Conservation (phyloP, 2,329 filamentous ascomycete genomes). For the Pseudocercospora cruenta region DNA sequence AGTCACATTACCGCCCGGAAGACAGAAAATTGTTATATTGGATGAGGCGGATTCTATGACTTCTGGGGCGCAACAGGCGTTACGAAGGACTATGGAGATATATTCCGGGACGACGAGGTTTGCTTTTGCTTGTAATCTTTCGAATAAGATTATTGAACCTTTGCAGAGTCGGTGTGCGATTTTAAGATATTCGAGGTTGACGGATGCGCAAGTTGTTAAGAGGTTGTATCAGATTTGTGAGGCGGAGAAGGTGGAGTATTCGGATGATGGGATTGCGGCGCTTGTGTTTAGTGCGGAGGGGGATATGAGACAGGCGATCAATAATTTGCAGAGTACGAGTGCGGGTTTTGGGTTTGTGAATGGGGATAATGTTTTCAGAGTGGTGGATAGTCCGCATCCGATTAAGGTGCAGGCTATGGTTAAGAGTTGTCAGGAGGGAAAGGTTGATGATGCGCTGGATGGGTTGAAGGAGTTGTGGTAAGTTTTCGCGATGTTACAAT, state of each 20-base stretch:
- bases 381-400: slow-evolving; percentile 94
- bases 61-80: slow-evolving; percentile 89
- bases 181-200: slow-evolving; percentile 87
- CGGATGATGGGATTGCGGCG: slow-evolving; percentile 92
- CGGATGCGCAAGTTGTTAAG: slow-evolving; percentile 89
- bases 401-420: slow-evolving; percentile 99
- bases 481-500: not conserved
- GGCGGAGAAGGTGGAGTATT: slow-evolving; percentile 86
- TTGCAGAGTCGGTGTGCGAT: slow-evolving; percentile 96
- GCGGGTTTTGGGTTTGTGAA: slow-evolving; percentile 97
- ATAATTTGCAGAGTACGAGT: slow-evolving; percentile 91
- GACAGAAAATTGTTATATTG: slow-evolving; percentile 95
- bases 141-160: slow-evolving; percentile 99
- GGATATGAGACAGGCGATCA: slow-evolving; percentile 98
- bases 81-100: slow-evolving; percentile 97
- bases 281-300: slow-evolving; percentile 96
- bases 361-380: slow-evolving; percentile 96
- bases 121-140: slow-evolving; percentile 97
- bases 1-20: slow-evolving; percentile 85
- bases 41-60: slow-evolving; percentile 99
- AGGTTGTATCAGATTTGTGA: slow-evolving; percentile 89
- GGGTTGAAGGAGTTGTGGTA: slow-evolving; percentile 86
- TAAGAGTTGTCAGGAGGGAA: slow-evolving; percentile 92
- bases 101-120: slow-evolving; percentile 96
- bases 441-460: slow-evolving; percentile 85